These are phyloP conservation scores for Rhizomucor pusillus DNA, from an alignment of 371 early-diverging fungal genomes.

Conservation along the genomic window DNA sequence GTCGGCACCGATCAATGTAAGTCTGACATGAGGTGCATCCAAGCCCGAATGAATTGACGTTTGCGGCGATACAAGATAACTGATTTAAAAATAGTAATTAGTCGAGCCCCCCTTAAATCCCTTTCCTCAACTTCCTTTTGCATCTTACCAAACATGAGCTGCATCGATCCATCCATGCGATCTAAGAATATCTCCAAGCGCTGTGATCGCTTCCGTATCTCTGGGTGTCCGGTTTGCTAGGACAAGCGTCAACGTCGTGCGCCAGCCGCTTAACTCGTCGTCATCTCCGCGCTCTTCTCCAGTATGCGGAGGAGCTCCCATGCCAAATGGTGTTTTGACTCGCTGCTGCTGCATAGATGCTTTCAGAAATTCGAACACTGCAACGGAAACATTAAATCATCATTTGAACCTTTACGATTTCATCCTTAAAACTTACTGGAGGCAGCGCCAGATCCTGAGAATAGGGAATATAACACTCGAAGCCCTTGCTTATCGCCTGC, in stretches of 20 bases:
- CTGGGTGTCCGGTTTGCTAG: conserved; percentile 83
- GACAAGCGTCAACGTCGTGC: conserved; percentile 68
- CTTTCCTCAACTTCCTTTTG: not conserved
- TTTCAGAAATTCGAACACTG: conserved; percentile 35
- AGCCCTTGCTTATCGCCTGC: conserved; percentile 60
- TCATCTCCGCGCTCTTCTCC: conserved; percentile 15
- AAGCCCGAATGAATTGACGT: conserved; percentile 56
- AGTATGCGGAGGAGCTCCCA: conserved; percentile 12
- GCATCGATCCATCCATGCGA: conserved; percentile 61
- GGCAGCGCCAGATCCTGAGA: conserved; percentile 65
- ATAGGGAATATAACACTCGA: conserved; percentile 71
- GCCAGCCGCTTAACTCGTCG: conserved; percentile 62
- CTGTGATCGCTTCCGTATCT: conserved; percentile 67
- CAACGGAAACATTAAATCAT: not conserved
- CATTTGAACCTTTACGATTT: not conserved
- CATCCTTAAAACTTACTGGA: conserved; percentile 34
- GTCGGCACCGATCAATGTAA: conserved; percentile 64
- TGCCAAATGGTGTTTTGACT: conserved; percentile 25
- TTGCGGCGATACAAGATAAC: conserved; percentile 67
- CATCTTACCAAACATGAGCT: conserved; percentile 80
- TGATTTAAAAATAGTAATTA: conserved; percentile 12
- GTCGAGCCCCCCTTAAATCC: conserved; percentile 10
- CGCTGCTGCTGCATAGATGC: conserved; percentile 15
- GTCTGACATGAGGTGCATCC: conserved; percentile 54
- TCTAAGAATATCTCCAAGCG: conserved; percentile 76